phyloP scores from a whole-genome alignment of 257 asterid genomes.

The Euphrasia confusa region DNA sequence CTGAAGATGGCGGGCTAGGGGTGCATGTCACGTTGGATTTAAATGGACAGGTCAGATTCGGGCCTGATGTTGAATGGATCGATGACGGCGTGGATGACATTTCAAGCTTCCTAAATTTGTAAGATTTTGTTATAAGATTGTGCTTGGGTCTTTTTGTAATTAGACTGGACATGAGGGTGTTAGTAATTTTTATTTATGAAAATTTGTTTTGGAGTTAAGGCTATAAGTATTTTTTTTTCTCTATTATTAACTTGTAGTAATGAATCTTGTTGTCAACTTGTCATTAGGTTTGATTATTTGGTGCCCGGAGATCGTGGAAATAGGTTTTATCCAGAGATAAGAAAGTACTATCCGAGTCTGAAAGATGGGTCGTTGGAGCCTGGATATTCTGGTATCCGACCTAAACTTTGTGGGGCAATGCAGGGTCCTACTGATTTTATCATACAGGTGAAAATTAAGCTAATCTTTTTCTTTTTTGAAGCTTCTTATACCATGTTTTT shows the following conservation, averaged over 20 bases:
- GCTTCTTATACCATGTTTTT: neutral
- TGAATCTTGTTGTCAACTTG: neutral
- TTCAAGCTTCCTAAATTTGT: conserved; percentile 72
- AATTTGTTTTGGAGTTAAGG: no score
- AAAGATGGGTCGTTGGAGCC: conserved; percentile 72
- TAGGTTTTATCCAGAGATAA: conserved; percentile 60
- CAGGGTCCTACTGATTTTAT: conserved; percentile 58
- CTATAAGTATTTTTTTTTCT: neutral
- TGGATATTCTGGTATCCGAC: conserved; percentile 78
- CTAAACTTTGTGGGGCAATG: conserved; percentile 66
- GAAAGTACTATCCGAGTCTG: conserved; percentile 64
- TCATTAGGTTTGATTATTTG: conserved; percentile 64
- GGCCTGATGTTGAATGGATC: conserved; percentile 94
- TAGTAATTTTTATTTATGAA: neutral
- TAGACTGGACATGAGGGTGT: neutral
- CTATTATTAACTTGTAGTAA: neutral
- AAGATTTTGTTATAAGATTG: conserved; percentile 27
- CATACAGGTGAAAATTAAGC: conserved; percentile 52
- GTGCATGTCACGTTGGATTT: conserved; percentile 89
- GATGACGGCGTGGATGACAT: conserved; percentile 55
- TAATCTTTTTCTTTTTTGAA: neutral
- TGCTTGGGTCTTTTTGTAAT: neutral
- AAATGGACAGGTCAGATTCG: conserved; percentile 78
- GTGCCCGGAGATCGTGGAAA: conserved; percentile 56
- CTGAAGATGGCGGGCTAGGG: conserved; percentile 94